These are phyloP conservation scores for Funneliformis geosporum DNA, from an alignment of 192 early-diverging fungal species.

Conservation along the genomic window DNA sequence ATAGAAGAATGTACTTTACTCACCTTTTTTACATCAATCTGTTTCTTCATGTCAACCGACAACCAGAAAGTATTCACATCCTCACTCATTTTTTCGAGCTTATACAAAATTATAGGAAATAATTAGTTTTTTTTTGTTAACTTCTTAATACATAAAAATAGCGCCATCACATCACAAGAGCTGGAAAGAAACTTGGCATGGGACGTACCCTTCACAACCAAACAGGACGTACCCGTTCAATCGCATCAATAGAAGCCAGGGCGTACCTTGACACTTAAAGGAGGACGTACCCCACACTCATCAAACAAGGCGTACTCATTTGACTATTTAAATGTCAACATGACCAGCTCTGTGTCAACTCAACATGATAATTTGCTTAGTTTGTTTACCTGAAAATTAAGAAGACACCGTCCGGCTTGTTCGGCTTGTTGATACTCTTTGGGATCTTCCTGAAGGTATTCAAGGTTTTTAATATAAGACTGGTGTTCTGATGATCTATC, in stretches of 20 bases:
- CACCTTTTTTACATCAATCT: not conserved
- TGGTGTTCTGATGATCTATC: conserved; percentile 10
- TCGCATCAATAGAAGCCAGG: not conserved
- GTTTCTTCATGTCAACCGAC: not conserved
- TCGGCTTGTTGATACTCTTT: not conserved
- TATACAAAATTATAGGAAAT: not conserved
- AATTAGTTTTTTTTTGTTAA: no score
- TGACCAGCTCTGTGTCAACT: not conserved
- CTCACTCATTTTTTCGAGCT: not conserved
- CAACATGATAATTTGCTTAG: not conserved
- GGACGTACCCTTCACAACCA: not conserved
- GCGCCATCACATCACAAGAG: not conserved
- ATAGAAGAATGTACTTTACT: not conserved
- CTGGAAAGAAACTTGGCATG: not conserved
- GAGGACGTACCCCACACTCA: not conserved
- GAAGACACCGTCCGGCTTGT: not conserved
- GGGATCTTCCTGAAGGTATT: not conserved
- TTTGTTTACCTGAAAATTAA: conserved; percentile 6
- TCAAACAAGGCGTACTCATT: not conserved
- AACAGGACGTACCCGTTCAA: not conserved
- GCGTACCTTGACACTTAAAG: not conserved
- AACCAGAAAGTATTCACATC: not conserved
- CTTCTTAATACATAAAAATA: no score
- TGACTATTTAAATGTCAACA: conserved; percentile 15
- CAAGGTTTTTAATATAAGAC: conserved; percentile 23